A percentile compares a stretch with the other conserved stretches of the same genome.
These are phyloP conservation scores for Toxoplasma gondii DNA, from an alignment of 169 alveolate genomes.

Conservation along the genomic window DNA sequence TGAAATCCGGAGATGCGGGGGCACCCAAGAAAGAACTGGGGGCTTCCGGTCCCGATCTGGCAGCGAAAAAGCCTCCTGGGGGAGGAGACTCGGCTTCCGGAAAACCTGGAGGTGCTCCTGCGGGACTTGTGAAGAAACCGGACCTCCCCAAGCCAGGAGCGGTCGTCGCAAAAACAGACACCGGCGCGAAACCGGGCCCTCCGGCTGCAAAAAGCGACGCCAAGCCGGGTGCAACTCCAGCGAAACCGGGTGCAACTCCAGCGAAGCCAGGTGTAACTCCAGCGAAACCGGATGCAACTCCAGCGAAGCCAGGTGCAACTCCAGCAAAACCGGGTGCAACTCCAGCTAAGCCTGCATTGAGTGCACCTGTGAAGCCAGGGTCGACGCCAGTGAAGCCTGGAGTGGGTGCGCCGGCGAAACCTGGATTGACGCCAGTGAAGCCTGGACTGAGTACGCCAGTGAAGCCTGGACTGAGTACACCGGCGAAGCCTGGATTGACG, in stretches of 20 bases:
- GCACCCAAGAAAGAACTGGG: neutral
- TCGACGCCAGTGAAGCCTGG: no score
- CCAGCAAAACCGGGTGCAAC: neutral
- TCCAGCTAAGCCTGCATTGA: neutral
- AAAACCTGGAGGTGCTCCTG: neutral
- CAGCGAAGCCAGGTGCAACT: neutral
- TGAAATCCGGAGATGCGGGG: neutral
- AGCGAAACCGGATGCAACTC: neutral
- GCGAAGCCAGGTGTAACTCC: neutral
- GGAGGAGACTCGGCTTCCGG: neutral
- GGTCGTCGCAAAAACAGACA: neutral
- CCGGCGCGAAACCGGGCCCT: neutral
- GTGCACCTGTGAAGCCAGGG: neutral
- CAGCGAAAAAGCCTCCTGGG: neutral
- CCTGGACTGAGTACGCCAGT: no score
- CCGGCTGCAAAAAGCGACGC: neutral
- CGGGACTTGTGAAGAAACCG: neutral
- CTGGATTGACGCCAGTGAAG: no score
- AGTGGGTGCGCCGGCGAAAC: no score
- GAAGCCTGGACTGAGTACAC: no score
- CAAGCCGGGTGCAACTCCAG: neutral
- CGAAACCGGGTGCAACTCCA: neutral
- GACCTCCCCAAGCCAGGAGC: neutral
- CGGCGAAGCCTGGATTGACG: no score
- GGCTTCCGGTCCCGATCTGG: neutral